A percentile compares a stretch with the other conserved stretches of the same genome.
Conservation (phyloP, 2,329 filamentous ascomycete genomes). For the Trichoderma sp. region DNA sequence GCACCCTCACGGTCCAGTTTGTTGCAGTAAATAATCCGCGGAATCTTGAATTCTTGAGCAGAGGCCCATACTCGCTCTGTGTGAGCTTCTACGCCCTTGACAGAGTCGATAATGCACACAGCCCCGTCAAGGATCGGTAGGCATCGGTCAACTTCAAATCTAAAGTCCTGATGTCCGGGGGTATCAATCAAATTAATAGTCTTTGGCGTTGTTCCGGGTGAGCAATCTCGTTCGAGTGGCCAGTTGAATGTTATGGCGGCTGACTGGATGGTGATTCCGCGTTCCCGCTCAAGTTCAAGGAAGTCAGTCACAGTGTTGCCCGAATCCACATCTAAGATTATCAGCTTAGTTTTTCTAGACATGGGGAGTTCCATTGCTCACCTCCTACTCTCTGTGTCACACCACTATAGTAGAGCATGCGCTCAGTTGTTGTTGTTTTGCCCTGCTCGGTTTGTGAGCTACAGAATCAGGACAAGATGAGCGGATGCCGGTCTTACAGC, state of each 20-base stretch:
- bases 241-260: conserved; percentile 94
- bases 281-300: conserved; percentile 83
- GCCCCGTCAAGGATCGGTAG: conserved; percentile 85
- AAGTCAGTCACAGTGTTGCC: conserved; percentile 98
- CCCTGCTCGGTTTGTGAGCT: conserved; percentile 51
- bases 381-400: conserved; percentile 82
- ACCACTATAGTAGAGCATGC: conserved; percentile 97
- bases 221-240: conserved; percentile 62
- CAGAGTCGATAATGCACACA: conserved; percentile 89
- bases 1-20: conserved; percentile 78
- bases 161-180: conserved; percentile 94
- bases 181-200: conserved; percentile 94
- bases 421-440: conserved; percentile 98
- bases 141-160: conserved; percentile 92
- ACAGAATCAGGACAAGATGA: neutral
- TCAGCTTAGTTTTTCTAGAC: conserved; percentile 4
- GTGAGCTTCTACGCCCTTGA: conserved; percentile 93
- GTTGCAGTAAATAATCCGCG: conserved; percentile 76
- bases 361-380: conserved; percentile 36
- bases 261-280: conserved; percentile 97
- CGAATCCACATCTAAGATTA: conserved; percentile 76
- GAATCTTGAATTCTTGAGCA: conserved; percentile 81
- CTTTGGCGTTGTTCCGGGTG: conserved; percentile 52
- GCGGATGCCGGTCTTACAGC: conserved; percentile 53
- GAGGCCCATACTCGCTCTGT: conserved; percentile 96